Conservation (phyloP, 768 basidiomycete species). For the Boletus subcaerulescens region DNA sequence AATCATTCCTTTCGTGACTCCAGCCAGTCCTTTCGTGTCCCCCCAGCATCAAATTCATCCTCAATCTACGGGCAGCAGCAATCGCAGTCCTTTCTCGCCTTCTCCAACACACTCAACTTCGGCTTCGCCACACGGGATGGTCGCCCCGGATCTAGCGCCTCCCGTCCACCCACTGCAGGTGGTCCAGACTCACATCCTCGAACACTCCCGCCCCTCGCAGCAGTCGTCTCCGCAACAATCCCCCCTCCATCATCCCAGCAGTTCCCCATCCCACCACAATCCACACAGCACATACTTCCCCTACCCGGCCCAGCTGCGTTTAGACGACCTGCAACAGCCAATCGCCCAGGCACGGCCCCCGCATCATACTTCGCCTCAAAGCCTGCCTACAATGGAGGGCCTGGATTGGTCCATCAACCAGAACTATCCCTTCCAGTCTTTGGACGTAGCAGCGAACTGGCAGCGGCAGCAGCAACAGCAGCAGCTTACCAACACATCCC, state of each 20-base stretch:
- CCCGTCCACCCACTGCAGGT: constrained; percentile 54
- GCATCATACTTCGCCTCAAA: constrained; percentile 55
- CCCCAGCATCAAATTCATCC: constrained; percentile 42
- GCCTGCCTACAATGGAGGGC: constrained; percentile 47
- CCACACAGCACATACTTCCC: constrained; percentile 52
- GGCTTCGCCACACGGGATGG: constrained; percentile 39
- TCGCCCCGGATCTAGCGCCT: constrained; percentile 47
- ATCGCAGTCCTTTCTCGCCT: constrained; percentile 71
- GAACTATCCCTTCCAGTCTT: constrained; percentile 40
- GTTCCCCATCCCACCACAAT: constrained; percentile 40
- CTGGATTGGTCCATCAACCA: constrained; percentile 52
- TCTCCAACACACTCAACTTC: constrained; percentile 47
- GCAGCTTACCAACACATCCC: constrained; percentile 29
- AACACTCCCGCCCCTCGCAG: constrained; percentile 71
- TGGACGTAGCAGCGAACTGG: constrained; percentile 41
- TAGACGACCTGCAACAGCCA: constrained; percentile 57
- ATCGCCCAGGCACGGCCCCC: constrained; percentile 70
- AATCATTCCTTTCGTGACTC: constrained; percentile 76
- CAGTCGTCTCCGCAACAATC: constrained; percentile 74
- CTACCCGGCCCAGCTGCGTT: constrained; percentile 52
- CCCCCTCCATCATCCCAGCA: constrained; percentile 41
- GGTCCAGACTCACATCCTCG: constrained; percentile 41
- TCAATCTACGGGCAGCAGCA: constrained; percentile 40
- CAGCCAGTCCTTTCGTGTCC: constrained; percentile 80
- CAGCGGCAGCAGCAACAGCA: constrained; percentile 30